Evolutionary conservation across 164 flowering plant species (phyloP).

Genomic region (Malania oleifera): DNA sequence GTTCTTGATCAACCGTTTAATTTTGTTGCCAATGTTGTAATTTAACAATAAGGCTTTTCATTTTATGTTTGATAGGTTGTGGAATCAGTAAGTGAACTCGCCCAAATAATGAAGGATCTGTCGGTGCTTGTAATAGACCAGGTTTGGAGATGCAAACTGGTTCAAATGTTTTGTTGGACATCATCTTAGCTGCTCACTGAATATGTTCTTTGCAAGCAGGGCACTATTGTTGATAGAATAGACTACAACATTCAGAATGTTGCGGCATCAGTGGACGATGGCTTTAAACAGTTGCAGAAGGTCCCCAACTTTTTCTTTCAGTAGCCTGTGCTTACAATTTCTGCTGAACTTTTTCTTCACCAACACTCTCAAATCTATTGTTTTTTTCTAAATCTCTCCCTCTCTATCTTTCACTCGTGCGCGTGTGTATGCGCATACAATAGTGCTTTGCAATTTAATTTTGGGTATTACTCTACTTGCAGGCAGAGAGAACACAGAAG

Average conservation of each 20-base stretch:
- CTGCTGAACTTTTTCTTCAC: too few relatives aligned
- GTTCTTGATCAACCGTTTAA: too few relatives aligned
- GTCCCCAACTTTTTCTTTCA: too few relatives aligned
- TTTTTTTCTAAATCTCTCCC: neutral
- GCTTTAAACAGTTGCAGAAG: slow-evolving; percentile 4
- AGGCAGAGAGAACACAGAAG: slow-evolving; percentile 5
- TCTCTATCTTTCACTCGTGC: neutral
- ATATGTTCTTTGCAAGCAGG: neutral
- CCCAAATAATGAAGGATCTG: slow-evolving; percentile 6
- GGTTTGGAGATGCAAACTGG: too few relatives aligned
- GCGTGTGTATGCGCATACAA: neutral
- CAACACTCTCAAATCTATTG: too few relatives aligned
- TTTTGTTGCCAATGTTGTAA: neutral
- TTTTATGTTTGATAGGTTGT: slow-evolving; percentile 2
- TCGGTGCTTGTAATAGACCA: slow-evolving; percentile 6
- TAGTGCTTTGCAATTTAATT: neutral
- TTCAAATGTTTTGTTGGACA: too few relatives aligned
- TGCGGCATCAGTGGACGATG: slow-evolving; percentile 2
- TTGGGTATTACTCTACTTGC: neutral
- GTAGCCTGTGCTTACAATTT: too few relatives aligned
- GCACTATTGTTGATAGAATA: slow-evolving; percentile 6
- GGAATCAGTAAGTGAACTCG: slow-evolving; percentile 4
- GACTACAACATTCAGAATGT: slow-evolving; percentile 8
- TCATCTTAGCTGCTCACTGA: too few relatives aligned
- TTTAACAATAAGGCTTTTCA: neutral